Percentiles rank a stretch among this genome's conserved stretches.
Evolutionary conservation across 768 basidiomycete species (phyloP).

Genomic region (Tulasnella sp.): DNA sequence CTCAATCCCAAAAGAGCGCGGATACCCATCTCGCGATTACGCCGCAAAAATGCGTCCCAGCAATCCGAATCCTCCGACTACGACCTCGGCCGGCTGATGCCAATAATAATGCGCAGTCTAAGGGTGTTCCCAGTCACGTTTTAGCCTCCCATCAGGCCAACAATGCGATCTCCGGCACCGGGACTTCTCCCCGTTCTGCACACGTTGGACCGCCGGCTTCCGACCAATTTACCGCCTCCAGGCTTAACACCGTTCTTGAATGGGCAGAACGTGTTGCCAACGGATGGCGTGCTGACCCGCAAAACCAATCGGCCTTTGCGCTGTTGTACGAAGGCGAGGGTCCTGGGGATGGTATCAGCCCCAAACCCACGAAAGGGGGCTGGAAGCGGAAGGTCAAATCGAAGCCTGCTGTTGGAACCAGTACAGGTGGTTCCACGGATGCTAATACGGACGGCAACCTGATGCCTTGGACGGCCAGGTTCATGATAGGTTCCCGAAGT

Average conservation of each 20-base stretch:
- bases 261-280: slow-evolving; percentile 12
- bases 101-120: neutral
- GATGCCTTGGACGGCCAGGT: neutral
- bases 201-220: neutral
- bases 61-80: slow-evolving; percentile 6
- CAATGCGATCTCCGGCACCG: neutral
- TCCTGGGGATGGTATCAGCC: neutral
- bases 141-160: neutral
- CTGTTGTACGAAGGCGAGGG: slow-evolving; percentile 8
- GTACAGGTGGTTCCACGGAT: neutral
- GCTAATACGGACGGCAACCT: neutral
- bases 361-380: neutral
- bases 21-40: neutral
- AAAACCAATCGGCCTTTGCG: neutral
- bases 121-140: too few species aligned
- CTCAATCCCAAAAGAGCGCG: neutral
- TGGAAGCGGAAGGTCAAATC: neutral
- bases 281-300: slow-evolving; percentile 1
- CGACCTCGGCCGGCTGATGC: neutral
- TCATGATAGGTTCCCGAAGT: slow-evolving; percentile 1
- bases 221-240: neutral
- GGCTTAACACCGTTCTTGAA: slow-evolving; percentile 8
- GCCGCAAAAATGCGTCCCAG: neutral
- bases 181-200: neutral
- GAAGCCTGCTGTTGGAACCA: neutral